These are phyloP conservation scores for Penicillium sp. DNA, from an alignment of 2,329 filamentous ascomycete genomes.

Conservation along the genomic window DNA sequence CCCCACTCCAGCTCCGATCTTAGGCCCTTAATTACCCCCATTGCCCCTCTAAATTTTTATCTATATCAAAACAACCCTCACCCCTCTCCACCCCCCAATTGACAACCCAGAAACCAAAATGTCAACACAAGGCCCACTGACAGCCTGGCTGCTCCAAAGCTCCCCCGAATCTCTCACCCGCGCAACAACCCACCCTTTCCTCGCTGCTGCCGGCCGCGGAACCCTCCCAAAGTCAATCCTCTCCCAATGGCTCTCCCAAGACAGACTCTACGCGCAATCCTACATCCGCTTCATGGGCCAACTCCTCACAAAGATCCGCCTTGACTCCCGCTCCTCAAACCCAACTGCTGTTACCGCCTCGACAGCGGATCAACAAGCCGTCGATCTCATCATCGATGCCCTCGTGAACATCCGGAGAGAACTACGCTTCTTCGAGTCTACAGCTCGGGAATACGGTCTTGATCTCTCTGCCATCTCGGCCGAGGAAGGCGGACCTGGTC, in stretches of 20 bases:
- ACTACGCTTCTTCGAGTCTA: conserved; percentile 66
- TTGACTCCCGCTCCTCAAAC: conserved; percentile 39
- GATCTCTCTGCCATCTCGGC: conserved; percentile 46
- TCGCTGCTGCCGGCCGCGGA: conserved; percentile 64
- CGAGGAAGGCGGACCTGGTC: conserved; percentile 35
- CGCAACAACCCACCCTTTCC: conserved; percentile 68
- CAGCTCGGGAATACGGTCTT: conserved; percentile 61
- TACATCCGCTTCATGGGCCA: conserved; percentile 68
- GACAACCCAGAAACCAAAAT: conserved; percentile 21
- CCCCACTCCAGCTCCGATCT: conserved; percentile 8
- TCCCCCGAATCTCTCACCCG: conserved; percentile 49
- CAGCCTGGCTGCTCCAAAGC: conserved; percentile 56
- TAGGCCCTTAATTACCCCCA: neutral
- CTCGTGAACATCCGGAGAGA: conserved; percentile 67
- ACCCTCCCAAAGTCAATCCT: conserved; percentile 57
- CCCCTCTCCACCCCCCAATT: neutral
- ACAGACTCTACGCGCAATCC: conserved; percentile 68
- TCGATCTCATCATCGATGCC: conserved; percentile 64
- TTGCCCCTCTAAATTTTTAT: neutral
- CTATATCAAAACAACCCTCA: neutral
- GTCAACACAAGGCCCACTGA: conserved; percentile 47
- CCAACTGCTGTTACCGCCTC: conserved; percentile 26
- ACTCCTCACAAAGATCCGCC: conserved; percentile 62
- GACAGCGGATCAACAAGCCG: conserved; percentile 54
- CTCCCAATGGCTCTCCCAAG: conserved; percentile 69